These are phyloP conservation scores for Xerocomus potaroensis DNA, from an alignment of 768 basidiomycete genomes.

Conservation along the genomic window DNA sequence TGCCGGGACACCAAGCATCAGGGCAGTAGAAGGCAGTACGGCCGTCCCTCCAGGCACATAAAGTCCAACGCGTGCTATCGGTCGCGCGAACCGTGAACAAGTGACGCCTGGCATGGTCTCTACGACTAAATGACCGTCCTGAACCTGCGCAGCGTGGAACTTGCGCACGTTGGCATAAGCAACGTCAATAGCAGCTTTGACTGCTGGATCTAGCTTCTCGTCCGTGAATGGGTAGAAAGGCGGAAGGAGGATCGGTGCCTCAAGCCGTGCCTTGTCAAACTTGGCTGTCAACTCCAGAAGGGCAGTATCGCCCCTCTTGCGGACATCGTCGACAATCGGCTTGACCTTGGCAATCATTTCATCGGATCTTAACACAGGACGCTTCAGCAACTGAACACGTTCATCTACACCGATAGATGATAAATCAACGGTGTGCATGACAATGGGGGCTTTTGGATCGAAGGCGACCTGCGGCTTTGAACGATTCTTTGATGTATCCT, in stretches of 20 bases:
- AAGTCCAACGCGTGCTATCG: constrained; percentile 93
- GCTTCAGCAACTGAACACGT: constrained; percentile 68
- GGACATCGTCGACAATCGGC: constrained; percentile 89
- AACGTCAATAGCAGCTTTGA: constrained; percentile 78
- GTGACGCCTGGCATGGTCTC: constrained; percentile 99
- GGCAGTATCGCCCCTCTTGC: constrained; percentile 78
- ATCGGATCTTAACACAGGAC: constrained; percentile 78
- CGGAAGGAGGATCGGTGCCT: constrained; percentile 67
- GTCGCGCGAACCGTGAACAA: constrained; percentile 90
- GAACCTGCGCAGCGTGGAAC: constrained; percentile 89
- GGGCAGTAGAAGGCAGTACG: constrained; percentile 90
- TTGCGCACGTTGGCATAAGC: constrained; percentile 90
- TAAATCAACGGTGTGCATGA: constrained; percentile 74
- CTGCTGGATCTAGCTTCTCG: constrained; percentile 55
- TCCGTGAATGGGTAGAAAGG: constrained; percentile 53
- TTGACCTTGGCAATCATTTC: constrained; percentile 75
- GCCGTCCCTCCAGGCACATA: constrained; percentile 99
- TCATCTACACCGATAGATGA: constrained; percentile 43
- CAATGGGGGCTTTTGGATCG: constrained; percentile 50
- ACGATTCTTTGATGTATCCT: constrained; percentile 28
- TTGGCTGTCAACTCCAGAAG: constrained; percentile 87
- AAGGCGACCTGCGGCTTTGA: constrained; percentile 18
- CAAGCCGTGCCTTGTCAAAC: constrained; percentile 80
- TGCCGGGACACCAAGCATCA: constrained; percentile 97
- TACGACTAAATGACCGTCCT: constrained; percentile 64